phyloP scores from a whole-genome alignment of 495 filamentous ascomycete genomes.

The Podospora appendiculata region DNA sequence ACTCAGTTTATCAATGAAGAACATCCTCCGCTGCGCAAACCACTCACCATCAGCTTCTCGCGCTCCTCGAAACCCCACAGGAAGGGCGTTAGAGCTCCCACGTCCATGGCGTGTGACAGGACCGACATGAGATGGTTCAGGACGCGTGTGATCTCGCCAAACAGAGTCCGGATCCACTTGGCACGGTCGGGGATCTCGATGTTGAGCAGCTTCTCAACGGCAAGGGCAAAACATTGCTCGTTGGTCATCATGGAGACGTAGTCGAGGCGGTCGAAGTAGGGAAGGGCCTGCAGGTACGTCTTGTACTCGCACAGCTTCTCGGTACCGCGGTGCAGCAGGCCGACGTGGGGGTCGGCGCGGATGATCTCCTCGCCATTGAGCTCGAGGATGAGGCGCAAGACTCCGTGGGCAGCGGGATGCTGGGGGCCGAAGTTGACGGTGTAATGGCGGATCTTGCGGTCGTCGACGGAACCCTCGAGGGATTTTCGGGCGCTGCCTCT shows the following conservation, averaged over 20 bases:
- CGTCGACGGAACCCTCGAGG: conserved; percentile 35
- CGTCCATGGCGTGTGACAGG: conserved; percentile 98
- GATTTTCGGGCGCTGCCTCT: conserved; percentile 38
- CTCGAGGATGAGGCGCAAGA: conserved; percentile 95
- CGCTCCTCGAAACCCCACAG: conserved; percentile 99
- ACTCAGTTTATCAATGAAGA: no score
- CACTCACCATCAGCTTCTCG: conserved; percentile 94
- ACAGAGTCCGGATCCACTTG: conserved; percentile 95
- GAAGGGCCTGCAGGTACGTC: conserved; percentile 95
- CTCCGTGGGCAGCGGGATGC: conserved; percentile 97
- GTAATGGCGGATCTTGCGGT: conserved; percentile 94
- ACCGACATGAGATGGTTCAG: conserved; percentile 99
- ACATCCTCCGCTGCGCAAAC: not conserved
- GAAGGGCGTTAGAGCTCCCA: conserved; percentile 96
- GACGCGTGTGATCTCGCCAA: conserved; percentile 91
- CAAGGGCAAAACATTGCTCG: conserved; percentile 93
- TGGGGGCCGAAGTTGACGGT: conserved; percentile 99
- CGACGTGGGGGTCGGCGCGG: conserved; percentile 93
- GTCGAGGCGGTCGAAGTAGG: conserved; percentile 97
- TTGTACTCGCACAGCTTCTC: conserved; percentile 99
- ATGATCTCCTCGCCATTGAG: conserved; percentile 97
- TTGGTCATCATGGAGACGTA: conserved; percentile 99
- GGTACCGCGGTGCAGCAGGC: conserved; percentile 90
- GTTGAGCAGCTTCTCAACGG: conserved; percentile 96
- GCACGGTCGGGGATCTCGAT: conserved; percentile 92